A percentile compares a stretch with the other conserved stretches of the same genome.
phyloP scores from a whole-genome alignment of 352 stramenopile species.

The Phytophthora palmivora region DNA sequence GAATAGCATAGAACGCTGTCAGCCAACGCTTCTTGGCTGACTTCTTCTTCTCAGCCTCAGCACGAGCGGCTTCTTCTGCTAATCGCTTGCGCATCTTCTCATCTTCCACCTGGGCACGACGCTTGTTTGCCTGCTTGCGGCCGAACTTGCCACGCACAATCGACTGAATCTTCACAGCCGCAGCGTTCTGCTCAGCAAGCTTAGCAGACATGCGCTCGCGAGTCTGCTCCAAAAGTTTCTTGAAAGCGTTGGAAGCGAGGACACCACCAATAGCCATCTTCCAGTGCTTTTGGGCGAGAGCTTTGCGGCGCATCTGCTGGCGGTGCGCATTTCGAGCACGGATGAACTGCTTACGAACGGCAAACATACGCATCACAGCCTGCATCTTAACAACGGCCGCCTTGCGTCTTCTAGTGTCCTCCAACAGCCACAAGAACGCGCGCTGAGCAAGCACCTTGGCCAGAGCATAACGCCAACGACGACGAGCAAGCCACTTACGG shows the following conservation, averaged over 20 bases:
- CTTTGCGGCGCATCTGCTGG: constrained; percentile 71
- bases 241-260: constrained; percentile 75
- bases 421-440: constrained; percentile 82
- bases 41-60: constrained; percentile 71
- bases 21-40: constrained; percentile 85
- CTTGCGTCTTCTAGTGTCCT: constrained; percentile 79
- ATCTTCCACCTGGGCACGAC: constrained; percentile 71
- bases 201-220: constrained; percentile 56
- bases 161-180: constrained; percentile 79
- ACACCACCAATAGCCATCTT: constrained; percentile 73
- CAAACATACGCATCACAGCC: constrained; percentile 87
- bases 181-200: constrained; percentile 51
- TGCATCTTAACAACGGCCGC: constrained; percentile 85
- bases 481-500: constrained; percentile 85
- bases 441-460: constrained; percentile 88
- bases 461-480: constrained; percentile 84
- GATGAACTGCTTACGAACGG: constrained; percentile 86
- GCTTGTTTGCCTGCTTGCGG: constrained; percentile 73
- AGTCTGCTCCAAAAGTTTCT: constrained; percentile 58
- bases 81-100: constrained; percentile 83
- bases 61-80: constrained; percentile 73
- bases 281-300: constrained; percentile 72
- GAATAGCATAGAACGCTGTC: constrained; percentile 65
- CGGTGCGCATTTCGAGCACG: constrained; percentile 69
- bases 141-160: constrained; percentile 86